phyloP scores from a whole-genome alignment of 768 basidiomycete species.

The Boletellus ananiceps region DNA sequence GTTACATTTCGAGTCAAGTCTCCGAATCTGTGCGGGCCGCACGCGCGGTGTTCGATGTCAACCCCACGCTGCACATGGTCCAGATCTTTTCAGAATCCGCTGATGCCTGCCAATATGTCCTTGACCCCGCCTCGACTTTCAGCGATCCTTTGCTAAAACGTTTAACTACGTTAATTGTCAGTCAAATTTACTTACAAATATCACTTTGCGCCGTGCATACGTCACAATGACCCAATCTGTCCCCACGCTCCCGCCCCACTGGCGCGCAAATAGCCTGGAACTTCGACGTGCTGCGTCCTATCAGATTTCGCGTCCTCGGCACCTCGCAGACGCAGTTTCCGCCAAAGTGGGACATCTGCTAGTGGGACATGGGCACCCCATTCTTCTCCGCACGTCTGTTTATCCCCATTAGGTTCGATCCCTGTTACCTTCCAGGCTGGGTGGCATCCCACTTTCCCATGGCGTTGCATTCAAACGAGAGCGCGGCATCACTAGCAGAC shows the following conservation, averaged over 20 bases:
- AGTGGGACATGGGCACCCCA: slow-evolving; percentile 13
- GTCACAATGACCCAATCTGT: slow-evolving; percentile 14
- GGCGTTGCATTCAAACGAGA: slow-evolving; percentile 2
- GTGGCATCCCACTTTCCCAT: slow-evolving; percentile 21
- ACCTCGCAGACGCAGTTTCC: slow-evolving; percentile 17
- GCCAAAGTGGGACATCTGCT: slow-evolving; percentile 2
- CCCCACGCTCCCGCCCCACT: not conserved
- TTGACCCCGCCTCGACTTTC: slow-evolving; percentile 9
- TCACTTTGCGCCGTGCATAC: slow-evolving; percentile 9
- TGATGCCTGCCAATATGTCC: not conserved
- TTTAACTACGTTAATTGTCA: slow-evolving; percentile 31
- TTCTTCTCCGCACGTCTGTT: slow-evolving; percentile 8
- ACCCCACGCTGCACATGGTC: slow-evolving; percentile 1
- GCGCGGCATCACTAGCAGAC: no score
- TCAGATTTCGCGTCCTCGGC: slow-evolving; percentile 23
- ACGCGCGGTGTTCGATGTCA: not conserved
- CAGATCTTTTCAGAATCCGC: not conserved
- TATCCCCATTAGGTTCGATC: slow-evolving; percentile 17
- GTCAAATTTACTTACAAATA: slow-evolving; percentile 21
- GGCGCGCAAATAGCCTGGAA: not conserved
- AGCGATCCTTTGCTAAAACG: slow-evolving; percentile 27
- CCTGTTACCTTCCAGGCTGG: slow-evolving; percentile 10
- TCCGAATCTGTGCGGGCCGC: no score
- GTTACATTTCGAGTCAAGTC: no score
- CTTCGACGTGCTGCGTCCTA: slow-evolving; percentile 2